These are phyloP conservation scores for Umbelopsis sp. DNA, from an alignment of 192 early-diverging fungal genomes.

Conservation along the genomic window DNA sequence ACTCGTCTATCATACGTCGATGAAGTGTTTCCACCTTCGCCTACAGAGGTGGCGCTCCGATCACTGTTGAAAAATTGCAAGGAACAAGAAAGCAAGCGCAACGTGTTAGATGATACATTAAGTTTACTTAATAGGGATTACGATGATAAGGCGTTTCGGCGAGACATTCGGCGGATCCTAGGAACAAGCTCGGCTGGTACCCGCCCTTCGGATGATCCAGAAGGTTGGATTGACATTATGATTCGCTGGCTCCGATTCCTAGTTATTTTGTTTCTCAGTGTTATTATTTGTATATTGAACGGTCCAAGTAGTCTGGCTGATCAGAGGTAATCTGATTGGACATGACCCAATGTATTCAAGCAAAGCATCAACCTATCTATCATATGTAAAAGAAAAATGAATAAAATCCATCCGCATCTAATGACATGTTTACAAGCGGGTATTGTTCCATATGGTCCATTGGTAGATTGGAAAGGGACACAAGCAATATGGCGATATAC, in stretches of 20 bases:
- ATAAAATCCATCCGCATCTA: no score
- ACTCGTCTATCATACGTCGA: neutral
- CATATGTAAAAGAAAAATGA: no score
- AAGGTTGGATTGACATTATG: neutral
- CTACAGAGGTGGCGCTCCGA: constrained; percentile 6
- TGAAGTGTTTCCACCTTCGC: neutral
- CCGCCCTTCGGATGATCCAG: neutral
- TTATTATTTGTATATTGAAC: neutral
- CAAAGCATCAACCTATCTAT: no score
- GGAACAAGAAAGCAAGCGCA: neutral
- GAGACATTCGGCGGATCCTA: neutral
- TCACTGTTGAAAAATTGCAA: neutral
- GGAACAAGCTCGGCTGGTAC: neutral
- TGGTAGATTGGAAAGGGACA: no score
- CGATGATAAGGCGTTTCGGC: neutral
- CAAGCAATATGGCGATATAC: no score
- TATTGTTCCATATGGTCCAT: no score
- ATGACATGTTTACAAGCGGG: no score
- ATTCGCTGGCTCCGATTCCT: constrained; percentile 1
- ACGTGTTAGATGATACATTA: neutral
- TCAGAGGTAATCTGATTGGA: neutral
- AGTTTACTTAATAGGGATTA: neutral
- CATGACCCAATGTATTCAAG: no score
- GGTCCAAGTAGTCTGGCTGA: neutral
- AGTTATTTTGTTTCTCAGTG: neutral